Percentiles rank a stretch among this genome's conserved stretches.
Conservation (phyloP, 2,329 filamentous ascomycete species). For the Lizonia empirigonia region DNA sequence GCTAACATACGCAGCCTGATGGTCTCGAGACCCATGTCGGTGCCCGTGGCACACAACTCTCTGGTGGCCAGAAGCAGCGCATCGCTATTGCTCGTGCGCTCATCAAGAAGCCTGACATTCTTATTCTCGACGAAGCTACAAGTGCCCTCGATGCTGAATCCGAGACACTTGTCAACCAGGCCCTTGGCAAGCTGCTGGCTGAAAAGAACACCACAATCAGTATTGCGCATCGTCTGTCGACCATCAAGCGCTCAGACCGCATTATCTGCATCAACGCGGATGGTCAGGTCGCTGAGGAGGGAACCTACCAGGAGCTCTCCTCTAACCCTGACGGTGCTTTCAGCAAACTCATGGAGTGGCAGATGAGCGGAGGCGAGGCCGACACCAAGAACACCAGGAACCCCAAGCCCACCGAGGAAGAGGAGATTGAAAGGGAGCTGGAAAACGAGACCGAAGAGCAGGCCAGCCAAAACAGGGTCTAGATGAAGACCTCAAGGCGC, state of each 20-base stretch:
- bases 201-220: conserved; percentile 96
- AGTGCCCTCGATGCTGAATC: conserved; percentile 95
- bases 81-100: conserved; percentile 96
- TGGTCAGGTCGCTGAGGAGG: conserved; percentile 88
- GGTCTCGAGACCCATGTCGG: conserved; percentile 94
- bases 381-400: conserved; percentile 29
- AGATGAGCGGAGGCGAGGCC: conserved; percentile 82
- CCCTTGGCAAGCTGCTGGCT: conserved; percentile 77
- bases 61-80: conserved; percentile 95
- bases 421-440: conserved; percentile 56
- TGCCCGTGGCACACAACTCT: conserved; percentile 88
- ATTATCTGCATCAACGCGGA: conserved; percentile 90
- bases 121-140: conserved; percentile 94
- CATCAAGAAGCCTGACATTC: conserved; percentile 93
- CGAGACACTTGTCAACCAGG: conserved; percentile 93
- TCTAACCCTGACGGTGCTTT: conserved; percentile 80
- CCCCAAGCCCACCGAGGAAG: conserved; percentile 53
- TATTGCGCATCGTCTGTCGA: conserved; percentile 93
- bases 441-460: conserved; percentile 47
- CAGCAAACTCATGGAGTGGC: conserved; percentile 97
- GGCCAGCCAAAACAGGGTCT: conserved; percentile 29
- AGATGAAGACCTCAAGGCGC: background rate
- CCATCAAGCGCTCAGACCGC: conserved; percentile 92
- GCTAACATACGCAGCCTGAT: conserved; percentile 66
- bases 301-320: conserved; percentile 79